Evolutionary conservation across 768 basidiomycete genomes (phyloP).

Genomic region (Kondoa subrosea): DNA sequence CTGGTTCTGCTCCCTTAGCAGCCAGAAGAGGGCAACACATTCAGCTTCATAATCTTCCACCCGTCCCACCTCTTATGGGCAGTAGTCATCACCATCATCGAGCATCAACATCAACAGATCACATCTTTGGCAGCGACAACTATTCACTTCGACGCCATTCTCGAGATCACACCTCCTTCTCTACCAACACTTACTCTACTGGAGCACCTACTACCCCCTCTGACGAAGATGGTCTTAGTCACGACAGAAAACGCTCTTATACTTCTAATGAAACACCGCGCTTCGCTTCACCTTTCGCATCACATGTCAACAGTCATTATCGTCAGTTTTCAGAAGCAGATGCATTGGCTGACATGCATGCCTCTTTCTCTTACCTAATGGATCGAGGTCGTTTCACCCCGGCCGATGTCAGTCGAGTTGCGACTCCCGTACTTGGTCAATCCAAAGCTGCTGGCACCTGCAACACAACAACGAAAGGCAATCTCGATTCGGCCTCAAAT

Average conservation of each 20-base stretch:
- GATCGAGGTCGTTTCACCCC: not conserved
- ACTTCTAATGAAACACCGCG: not conserved
- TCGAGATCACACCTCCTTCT: not conserved
- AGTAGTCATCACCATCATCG: not conserved
- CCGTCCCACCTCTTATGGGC: not conserved
- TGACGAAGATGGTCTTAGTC: not conserved
- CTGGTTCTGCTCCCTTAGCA: not conserved
- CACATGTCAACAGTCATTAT: not conserved
- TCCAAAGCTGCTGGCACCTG: not conserved
- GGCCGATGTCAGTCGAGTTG: not conserved
- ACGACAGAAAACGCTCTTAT: not conserved
- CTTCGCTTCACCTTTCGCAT: not conserved
- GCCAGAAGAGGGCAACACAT: not conserved
- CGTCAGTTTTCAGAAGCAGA: not conserved
- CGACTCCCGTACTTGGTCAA: not conserved
- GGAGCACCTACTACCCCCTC: not conserved
- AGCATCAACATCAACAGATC: not conserved
- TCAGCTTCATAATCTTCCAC: not conserved
- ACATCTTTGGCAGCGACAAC: not conserved
- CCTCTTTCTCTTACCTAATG: not conserved
- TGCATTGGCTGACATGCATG: not conserved
- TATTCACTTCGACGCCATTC: not conserved
- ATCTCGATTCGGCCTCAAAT: not conserved
- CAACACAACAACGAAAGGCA: not conserved
- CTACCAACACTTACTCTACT: not conserved